Base-by-base conservation (phyloP, 352 stramenopile species). In the Phytophthora aleatoria region DNA sequence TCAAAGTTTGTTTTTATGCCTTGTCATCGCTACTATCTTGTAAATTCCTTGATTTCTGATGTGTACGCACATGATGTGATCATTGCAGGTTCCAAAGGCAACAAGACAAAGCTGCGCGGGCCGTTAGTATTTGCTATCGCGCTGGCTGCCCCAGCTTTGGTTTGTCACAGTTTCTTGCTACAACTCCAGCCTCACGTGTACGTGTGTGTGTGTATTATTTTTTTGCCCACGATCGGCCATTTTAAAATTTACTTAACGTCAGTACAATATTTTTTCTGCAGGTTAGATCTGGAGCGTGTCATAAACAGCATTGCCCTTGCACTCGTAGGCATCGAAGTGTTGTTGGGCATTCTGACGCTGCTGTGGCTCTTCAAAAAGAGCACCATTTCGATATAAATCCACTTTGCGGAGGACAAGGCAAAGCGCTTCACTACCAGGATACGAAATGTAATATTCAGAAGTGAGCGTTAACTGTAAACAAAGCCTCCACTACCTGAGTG, bases 131-230 rank as follows among this genome's bases (percentile, higher is more conserved):
- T 91, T 43, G 74, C 83, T 5, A 65, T 93, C 30, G 33, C 78
- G 15, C 66, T 96, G 2, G 74, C 81, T 0, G 62, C 73, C 13
- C 81, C 82, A 0, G 60, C 83, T 4, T 63, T 91, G 35, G 47
- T 93, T 20, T 86, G 81, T 61, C 85, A 92, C 65, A 75, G 85
- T 49, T 96, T 84, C 68, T 91, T 82, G 54, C 59, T 95, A 35
- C 72, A 79, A 11, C 69, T 94, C 5, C 88, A 96, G 61, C 91
- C 83, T 33, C 90, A 95, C 50, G 83, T 90, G 74, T 90, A 71
- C 66, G 73, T 69, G 1, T 47, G 33, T 36, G 16, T 28, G 2
- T 38, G 9, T 38, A 13, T 20, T 20, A 20, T 20, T 20, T 20
- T 20, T 20, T 20, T 20, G 20, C 20, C 20, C 20, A 20, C 20